phyloP scores from a whole-genome alignment of 164 flowering plant species.

The Platanus orientalis region DNA sequence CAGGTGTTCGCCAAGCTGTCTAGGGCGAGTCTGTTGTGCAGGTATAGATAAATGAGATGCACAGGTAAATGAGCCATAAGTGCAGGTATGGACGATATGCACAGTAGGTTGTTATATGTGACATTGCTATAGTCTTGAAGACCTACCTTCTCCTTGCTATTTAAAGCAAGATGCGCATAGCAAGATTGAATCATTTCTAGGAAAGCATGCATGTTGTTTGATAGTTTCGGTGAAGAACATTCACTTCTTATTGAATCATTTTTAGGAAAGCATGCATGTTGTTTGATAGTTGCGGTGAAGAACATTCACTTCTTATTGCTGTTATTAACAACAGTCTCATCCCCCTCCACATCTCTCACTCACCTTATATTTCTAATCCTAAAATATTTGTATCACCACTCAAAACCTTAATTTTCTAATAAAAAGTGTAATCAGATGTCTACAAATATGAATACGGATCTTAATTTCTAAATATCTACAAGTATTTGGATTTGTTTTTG shows the following conservation, averaged over 20 bases:
- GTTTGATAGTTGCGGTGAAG: background rate
- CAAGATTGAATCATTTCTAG: background rate
- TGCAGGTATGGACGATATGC: background rate
- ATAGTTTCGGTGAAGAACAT: background rate
- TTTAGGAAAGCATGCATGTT: background rate
- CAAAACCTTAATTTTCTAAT: too few species aligned
- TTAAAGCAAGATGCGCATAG: background rate
- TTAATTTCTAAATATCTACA: too few species aligned
- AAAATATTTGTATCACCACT: too few species aligned
- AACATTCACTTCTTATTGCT: background rate
- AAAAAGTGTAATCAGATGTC: too few species aligned
- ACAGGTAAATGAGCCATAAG: background rate
- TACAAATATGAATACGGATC: too few species aligned
- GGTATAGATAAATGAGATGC: background rate
- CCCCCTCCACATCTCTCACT: too few species aligned
- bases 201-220: background rate
- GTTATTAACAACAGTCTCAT: too few species aligned
- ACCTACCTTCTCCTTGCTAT: background rate
- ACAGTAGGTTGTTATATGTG: too few species aligned
- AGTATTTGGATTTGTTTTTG: too few species aligned
- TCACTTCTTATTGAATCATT: background rate
- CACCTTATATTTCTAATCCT: too few species aligned
- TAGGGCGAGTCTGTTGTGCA: background rate
- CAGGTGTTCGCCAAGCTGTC: too few species aligned
- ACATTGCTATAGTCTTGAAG: background rate